Conservation (phyloP, 306 rosid species). For the Acacia confusa region DNA sequence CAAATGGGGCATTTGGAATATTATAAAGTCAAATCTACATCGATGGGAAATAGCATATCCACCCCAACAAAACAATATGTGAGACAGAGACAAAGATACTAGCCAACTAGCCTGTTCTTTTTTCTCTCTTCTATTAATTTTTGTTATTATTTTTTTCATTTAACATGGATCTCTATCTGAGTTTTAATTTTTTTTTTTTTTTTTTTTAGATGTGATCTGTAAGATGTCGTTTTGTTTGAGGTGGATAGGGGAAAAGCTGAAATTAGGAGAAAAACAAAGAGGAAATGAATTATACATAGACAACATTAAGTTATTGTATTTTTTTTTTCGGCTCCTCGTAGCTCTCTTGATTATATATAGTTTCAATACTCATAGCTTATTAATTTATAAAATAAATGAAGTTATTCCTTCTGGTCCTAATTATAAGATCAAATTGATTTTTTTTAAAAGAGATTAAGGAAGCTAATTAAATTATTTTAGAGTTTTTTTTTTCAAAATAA, state of each 20-base stretch:
- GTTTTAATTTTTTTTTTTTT: background rate
- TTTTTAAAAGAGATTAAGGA: too few relatives aligned
- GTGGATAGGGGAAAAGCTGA: background rate
- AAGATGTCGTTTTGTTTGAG: background rate
- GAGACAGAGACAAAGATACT: background rate
- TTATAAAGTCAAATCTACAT: constrained; percentile 33
- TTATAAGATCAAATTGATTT: too few relatives aligned
- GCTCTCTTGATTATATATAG: too few relatives aligned
- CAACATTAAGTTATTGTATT: too few relatives aligned
- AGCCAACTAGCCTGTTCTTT: background rate
- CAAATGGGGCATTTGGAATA: background rate
- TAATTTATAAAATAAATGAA: too few relatives aligned
- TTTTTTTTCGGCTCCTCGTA: too few relatives aligned
- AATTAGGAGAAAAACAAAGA: too few relatives aligned
- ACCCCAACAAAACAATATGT: background rate
- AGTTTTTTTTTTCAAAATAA: too few relatives aligned
- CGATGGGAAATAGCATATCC: background rate
- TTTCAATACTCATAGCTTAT: too few relatives aligned
- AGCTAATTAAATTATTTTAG: too few relatives aligned
- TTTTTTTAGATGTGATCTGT: background rate
- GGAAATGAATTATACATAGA: too few relatives aligned
- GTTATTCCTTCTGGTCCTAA: too few relatives aligned
- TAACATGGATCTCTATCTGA: background rate
- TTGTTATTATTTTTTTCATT: background rate
- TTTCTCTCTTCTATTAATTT: background rate